Conservation (phyloP, 202 grass and related monocot genomes). For the Miscanthus sacchariflorus region DNA sequence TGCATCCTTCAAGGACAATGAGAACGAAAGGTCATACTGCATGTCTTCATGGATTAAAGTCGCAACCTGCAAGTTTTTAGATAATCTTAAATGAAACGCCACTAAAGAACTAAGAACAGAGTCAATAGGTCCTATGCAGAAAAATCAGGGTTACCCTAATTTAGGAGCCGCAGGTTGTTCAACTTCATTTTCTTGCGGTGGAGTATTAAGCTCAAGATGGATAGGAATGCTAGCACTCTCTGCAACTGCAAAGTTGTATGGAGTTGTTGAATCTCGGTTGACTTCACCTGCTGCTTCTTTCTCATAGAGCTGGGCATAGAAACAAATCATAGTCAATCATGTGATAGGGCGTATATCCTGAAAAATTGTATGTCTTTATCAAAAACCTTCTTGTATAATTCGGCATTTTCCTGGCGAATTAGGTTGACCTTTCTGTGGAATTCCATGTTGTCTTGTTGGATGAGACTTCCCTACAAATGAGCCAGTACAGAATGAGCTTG, state of each 20-base stretch:
- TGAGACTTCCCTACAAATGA: conserved; percentile 64
- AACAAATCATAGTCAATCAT: conserved; percentile 28
- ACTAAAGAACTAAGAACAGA: conserved; percentile 9
- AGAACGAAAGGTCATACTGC: neutral
- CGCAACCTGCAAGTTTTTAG: conserved; percentile 58
- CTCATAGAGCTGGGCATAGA: conserved; percentile 53
- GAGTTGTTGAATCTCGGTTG: conserved; percentile 37
- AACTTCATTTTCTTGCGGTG: conserved; percentile 39
- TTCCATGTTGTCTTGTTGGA: conserved; percentile 74
- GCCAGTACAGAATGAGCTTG: conserved; percentile 33
- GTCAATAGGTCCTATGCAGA: conserved; percentile 13
- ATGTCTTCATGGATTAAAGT: conserved; percentile 53
- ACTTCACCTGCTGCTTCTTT: conserved; percentile 43
- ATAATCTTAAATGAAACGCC: conserved; percentile 19
- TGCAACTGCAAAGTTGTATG: conserved; percentile 56
- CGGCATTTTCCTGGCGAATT: conserved; percentile 69
- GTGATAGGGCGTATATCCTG: neutral
- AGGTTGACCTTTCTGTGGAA: conserved; percentile 77
- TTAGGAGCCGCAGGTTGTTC: conserved; percentile 48
- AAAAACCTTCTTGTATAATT: conserved; percentile 74
- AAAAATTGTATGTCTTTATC: conserved; percentile 7
- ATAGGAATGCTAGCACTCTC: conserved; percentile 38
- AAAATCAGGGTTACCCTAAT: conserved; percentile 56
- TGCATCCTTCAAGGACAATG: conserved; percentile 6
- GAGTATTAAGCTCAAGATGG: conserved; percentile 59